These are phyloP conservation scores for Penicillium manginii DNA, from an alignment of 495 filamentous ascomycete genomes.

Conservation along the genomic window DNA sequence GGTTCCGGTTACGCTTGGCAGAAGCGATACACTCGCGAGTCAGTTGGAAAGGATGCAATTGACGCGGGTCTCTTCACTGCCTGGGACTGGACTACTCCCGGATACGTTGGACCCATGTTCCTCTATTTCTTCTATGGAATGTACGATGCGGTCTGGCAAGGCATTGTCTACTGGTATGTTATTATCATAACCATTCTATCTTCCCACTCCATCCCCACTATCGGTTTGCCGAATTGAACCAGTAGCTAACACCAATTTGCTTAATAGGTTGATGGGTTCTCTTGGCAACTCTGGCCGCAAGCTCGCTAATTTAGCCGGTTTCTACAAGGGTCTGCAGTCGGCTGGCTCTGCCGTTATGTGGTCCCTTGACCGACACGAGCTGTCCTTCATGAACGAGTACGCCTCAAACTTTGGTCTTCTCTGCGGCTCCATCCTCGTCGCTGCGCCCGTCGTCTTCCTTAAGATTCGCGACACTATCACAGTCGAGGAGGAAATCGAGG, in stretches of 20 bases:
- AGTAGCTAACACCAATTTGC: conserved; percentile 7
- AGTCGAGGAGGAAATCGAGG: conserved; percentile 74
- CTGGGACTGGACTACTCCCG: conserved; percentile 43
- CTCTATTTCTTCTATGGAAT: conserved; percentile 59
- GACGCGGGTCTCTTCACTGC: conserved; percentile 24
- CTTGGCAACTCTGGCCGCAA: conserved; percentile 88
- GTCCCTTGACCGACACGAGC: conserved; percentile 66
- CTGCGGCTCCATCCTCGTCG: conserved; percentile 66
- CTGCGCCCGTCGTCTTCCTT: conserved; percentile 70
- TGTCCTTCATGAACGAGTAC: conserved; percentile 59
- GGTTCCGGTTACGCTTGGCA: conserved; percentile 58
- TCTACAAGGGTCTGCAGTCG: conserved; percentile 92
- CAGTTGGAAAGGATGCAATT: conserved; percentile 20
- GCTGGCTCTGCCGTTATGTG: conserved; percentile 82
- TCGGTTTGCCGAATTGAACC: neutral
- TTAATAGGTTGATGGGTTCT: conserved; percentile 77
- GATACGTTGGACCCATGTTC: conserved; percentile 54
- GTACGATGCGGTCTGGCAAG: conserved; percentile 63
- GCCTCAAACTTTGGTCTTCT: conserved; percentile 68
- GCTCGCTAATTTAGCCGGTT: conserved; percentile 86
- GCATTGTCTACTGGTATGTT: conserved; percentile 78
- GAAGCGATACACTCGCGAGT: conserved; percentile 43
- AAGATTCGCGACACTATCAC: conserved; percentile 72
- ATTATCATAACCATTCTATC: neutral
- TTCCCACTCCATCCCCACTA: neutral